These are phyloP conservation scores for Cadophora sp. DNA, from an alignment of 2,329 filamentous ascomycete genomes.

Conservation along the genomic window DNA sequence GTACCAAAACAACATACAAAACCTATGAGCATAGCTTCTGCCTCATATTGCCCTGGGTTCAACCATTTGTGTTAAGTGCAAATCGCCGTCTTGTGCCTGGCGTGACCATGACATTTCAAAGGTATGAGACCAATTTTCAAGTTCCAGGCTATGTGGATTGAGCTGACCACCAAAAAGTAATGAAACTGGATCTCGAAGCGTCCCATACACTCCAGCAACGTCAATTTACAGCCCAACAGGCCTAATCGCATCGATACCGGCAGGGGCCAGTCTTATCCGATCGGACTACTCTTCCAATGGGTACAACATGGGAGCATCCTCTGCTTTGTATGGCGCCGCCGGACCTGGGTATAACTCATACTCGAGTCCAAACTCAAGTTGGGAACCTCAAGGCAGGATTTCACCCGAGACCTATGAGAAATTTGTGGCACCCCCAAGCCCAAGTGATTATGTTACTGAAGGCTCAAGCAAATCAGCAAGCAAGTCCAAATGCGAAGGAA, in stretches of 20 bases:
- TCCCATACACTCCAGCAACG: conserved; percentile 39
- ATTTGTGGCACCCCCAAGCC: no score
- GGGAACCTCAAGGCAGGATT: conserved; percentile 44
- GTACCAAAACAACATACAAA: no score
- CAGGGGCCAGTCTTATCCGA: conserved; percentile 37
- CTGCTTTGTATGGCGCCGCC: conserved; percentile 42
- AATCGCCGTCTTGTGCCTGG: no score
- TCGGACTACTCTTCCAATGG: conserved; percentile 43
- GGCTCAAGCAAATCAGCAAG: conserved; percentile 52
- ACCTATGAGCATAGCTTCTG: no score
- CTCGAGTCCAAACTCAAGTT: conserved; percentile 40
- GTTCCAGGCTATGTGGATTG: no score
- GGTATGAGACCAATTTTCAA: no score
- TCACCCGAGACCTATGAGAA: conserved; percentile 46
- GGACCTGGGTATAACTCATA: conserved; percentile 43
- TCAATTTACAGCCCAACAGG: conserved; percentile 42
- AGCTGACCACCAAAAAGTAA: conserved; percentile 42
- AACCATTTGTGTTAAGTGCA: no score
- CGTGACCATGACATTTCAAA: no score
- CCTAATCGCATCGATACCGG: conserved; percentile 25
- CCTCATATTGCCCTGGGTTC: no score
- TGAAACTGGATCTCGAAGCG: conserved; percentile 42
- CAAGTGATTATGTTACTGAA: conserved; percentile 67
- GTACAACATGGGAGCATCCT: conserved; percentile 41
- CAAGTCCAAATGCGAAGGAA: conserved; percentile 56